Conservation (phyloP, 192 early-diverging fungal genomes). For the Backusella morwellensis region DNA sequence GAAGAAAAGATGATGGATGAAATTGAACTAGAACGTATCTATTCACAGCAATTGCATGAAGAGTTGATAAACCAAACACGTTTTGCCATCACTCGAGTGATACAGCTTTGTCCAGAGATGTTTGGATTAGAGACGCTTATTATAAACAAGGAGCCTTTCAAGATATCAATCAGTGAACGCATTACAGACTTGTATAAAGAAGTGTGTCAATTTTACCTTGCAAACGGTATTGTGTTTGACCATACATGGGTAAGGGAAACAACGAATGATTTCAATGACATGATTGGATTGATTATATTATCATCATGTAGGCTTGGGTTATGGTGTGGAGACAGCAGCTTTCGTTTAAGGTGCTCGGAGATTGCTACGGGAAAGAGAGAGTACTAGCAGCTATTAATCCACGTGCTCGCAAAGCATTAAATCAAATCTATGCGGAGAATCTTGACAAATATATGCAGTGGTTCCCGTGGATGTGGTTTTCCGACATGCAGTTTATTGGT, state of each 20-base stretch:
- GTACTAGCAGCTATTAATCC: slow-evolving; percentile 23
- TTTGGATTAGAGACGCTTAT: slow-evolving; percentile 28
- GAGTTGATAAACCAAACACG: slow-evolving; percentile 20
- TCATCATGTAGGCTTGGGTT: slow-evolving; percentile 25
- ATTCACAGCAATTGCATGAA: slow-evolving; percentile 20
- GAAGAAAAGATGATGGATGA: slow-evolving; percentile 16
- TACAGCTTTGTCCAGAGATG: slow-evolving; percentile 16
- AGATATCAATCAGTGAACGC: background rate
- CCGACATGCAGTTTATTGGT: slow-evolving; percentile 36
- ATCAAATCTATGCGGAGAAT: slow-evolving; percentile 25
- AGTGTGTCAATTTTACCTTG: slow-evolving; percentile 13
- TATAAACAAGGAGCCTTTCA: background rate
- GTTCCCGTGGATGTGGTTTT: slow-evolving; percentile 37
- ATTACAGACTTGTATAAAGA: slow-evolving; percentile 22
- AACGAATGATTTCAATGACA: background rate
- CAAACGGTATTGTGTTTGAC: slow-evolving; percentile 23
- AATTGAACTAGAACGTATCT: slow-evolving; percentile 20
- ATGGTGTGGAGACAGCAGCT: slow-evolving; percentile 34
- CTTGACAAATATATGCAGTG: slow-evolving; percentile 35
- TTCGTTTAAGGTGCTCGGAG: slow-evolving; percentile 18
- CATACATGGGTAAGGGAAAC: slow-evolving; percentile 29
- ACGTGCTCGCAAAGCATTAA: slow-evolving; percentile 22
- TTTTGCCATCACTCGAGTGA: slow-evolving; percentile 8
- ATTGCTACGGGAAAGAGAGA: slow-evolving; percentile 18
- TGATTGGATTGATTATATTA: background rate